Base-by-base conservation (phyloP, 2,329 filamentous ascomycete species). In the Ploettnerulaceae sp. region DNA sequence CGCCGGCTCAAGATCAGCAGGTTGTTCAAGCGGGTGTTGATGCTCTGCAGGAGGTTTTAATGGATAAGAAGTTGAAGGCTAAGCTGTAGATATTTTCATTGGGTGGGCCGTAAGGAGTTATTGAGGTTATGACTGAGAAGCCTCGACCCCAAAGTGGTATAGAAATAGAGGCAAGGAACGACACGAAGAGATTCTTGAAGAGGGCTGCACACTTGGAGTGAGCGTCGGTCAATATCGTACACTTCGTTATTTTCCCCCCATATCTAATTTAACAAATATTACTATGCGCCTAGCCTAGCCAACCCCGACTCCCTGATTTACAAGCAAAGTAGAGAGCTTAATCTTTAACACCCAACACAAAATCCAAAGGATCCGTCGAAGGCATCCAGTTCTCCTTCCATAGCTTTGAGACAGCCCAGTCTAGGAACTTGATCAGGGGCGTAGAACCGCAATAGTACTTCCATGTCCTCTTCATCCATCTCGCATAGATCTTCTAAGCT, bases 381-480 rank as follows among this genome's bases (percentile, higher is more conserved):
- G 3, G 51, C 54, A 35, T 47, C 45, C 15, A 32, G 15, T 18
- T 47, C 56, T 14, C 48, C 57, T 26, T 79, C 70, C 65, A 82
- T 74, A 4, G 71, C 73, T 51, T 73, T 69, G n/a, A 84, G 61
- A 38, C 75, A 69, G 18, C 75, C 74, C 33, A 81, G 64, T 1
- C 71, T 61, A 3, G 80, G 80, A 1, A 82, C 79, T 45, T 75
- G 71, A 51, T 73, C 71, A 1, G 69, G 60, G 0, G 67, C 67
- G 56, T 94, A 96, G 63, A 82, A 90, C n/a, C 73, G 71, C 28
- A 97, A 69, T n/a, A 97, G 71, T 45, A 75, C 77, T 45, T 86
- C 81, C 86, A 97, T 95, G 59, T 90, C 90, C 58, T 84, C 77
- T 40, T 93, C 86, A 15, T 78, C 80, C 75, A 97, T 81, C 25